These are phyloP conservation scores for Ophiostoma himal-ulmi DNA, from an alignment of 2,329 filamentous ascomycete genomes.

Conservation along the genomic window DNA sequence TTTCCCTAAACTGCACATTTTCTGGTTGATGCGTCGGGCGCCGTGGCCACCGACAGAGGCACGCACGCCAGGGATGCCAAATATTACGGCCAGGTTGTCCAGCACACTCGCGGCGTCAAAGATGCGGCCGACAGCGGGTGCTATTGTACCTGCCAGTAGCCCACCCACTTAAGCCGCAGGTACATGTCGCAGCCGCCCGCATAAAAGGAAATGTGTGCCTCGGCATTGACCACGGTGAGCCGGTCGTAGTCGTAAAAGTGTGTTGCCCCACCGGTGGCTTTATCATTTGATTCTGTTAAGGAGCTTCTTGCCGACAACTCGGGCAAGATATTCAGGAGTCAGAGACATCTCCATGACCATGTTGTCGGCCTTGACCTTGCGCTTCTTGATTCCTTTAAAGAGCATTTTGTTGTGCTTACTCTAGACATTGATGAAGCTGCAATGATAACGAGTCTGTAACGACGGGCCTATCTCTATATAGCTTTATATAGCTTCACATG, in stretches of 20 bases:
- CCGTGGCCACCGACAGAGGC: background rate
- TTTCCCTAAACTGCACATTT: background rate
- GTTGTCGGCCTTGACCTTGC: background rate
- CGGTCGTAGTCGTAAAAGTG: slow-evolving; percentile 56
- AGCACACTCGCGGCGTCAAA: background rate
- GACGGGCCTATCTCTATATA: no score
- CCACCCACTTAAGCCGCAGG: slow-evolving; percentile 42
- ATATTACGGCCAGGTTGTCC: background rate
- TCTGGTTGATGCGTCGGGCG: background rate
- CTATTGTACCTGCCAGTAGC: slow-evolving; percentile 38
- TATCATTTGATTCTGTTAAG: background rate
- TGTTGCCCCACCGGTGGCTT: slow-evolving; percentile 38
- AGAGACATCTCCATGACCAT: background rate
- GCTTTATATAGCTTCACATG: no score
- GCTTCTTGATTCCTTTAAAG: background rate
- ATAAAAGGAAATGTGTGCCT: slow-evolving; percentile 52
- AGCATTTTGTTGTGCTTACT: background rate
- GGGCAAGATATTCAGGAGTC: background rate
- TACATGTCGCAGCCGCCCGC: slow-evolving; percentile 54
- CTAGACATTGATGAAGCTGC: background rate
- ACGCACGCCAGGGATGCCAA: background rate
- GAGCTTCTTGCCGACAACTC: background rate
- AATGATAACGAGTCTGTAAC: background rate
- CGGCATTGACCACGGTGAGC: slow-evolving; percentile 51
- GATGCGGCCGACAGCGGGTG: slow-evolving; percentile 25